A percentile compares a stretch with the other conserved stretches of the same genome.
phyloP scores from a whole-genome alignment of 345 rosid genomes.

The Aethionema arabicum region DNA sequence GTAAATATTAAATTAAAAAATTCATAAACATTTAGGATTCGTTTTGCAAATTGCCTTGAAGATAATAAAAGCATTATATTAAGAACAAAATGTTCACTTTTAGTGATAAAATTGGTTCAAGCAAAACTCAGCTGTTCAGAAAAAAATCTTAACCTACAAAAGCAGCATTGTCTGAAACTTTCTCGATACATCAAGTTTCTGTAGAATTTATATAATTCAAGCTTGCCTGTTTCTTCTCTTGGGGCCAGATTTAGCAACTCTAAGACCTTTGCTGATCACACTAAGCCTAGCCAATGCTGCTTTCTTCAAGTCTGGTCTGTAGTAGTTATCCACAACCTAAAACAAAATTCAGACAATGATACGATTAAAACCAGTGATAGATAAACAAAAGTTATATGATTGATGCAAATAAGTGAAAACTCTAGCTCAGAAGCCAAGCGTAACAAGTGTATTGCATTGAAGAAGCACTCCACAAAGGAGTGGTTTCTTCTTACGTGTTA shows the following conservation, averaged over 20 bases:
- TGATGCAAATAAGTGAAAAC: background rate
- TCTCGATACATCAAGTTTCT: slow-evolving; percentile 11
- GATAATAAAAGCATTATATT: background rate
- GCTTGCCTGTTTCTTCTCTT: slow-evolving; percentile 68
- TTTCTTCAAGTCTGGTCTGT: slow-evolving; percentile 70
- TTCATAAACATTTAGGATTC: no score
- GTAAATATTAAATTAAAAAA: no score
- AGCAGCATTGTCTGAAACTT: slow-evolving; percentile 14
- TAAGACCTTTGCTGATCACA: slow-evolving; percentile 58
- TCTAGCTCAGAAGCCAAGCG: slow-evolving; percentile 57
- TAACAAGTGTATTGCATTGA: slow-evolving; percentile 52
- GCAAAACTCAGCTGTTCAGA: slow-evolving; percentile 32
- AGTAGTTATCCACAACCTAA: slow-evolving; percentile 67
- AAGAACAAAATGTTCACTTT: background rate
- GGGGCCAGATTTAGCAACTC: slow-evolving; percentile 65
- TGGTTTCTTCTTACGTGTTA: slow-evolving; percentile 45
- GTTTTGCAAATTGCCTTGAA: no score
- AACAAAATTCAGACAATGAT: background rate
- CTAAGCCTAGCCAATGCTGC: slow-evolving; percentile 76
- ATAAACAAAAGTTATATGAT: background rate
- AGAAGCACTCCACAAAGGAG: slow-evolving; percentile 28
- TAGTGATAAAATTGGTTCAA: background rate
- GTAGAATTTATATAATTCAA: slow-evolving; percentile 2
- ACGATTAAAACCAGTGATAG: background rate
- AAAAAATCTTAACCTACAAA: slow-evolving; percentile 24